phyloP scores from a whole-genome alignment of 176 grass and related monocot genomes.

The Tuctoria greenei region DNA sequence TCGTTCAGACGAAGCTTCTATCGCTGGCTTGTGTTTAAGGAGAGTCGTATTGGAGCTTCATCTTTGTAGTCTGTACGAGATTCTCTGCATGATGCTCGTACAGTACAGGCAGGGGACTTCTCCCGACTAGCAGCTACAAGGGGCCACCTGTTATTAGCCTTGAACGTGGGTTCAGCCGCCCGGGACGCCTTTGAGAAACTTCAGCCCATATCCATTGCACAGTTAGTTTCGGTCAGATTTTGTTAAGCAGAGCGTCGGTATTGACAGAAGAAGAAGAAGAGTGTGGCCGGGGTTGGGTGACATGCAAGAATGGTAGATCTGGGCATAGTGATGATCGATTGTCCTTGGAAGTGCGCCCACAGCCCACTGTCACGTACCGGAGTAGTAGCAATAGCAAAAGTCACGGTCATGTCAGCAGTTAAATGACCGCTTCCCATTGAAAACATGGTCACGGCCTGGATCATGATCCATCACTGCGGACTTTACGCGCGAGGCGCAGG shows the following conservation, averaged over 20 bases:
- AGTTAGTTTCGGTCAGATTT: not conserved
- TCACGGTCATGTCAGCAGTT: not conserved
- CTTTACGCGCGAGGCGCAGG: not conserved
- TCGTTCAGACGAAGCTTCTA: not conserved
- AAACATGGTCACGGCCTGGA: not conserved
- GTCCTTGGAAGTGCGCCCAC: not conserved
- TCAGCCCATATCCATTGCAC: slow-evolving; percentile 26
- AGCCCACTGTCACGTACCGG: not conserved
- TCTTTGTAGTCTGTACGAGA: not conserved
- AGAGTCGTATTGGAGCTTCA: not conserved
- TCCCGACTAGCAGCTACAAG: slow-evolving; percentile 6
- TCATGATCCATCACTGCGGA: not conserved
- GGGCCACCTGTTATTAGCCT: not conserved
- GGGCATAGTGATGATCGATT: not conserved
- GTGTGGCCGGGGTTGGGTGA: not conserved
- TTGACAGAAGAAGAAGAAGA: not conserved
- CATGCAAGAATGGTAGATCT: slow-evolving; percentile 11
- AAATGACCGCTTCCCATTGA: not conserved
- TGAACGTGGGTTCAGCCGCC: slow-evolving; percentile 7
- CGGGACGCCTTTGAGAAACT: not conserved
- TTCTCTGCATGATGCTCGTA: not conserved
- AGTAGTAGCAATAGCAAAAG: too few relatives aligned
- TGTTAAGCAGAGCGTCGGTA: not conserved
- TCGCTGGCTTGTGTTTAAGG: not conserved
- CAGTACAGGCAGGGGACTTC: not conserved